Base-by-base conservation (phyloP, 108 stramenopile genomes). In the Stephanodiscus minutulus region DNA sequence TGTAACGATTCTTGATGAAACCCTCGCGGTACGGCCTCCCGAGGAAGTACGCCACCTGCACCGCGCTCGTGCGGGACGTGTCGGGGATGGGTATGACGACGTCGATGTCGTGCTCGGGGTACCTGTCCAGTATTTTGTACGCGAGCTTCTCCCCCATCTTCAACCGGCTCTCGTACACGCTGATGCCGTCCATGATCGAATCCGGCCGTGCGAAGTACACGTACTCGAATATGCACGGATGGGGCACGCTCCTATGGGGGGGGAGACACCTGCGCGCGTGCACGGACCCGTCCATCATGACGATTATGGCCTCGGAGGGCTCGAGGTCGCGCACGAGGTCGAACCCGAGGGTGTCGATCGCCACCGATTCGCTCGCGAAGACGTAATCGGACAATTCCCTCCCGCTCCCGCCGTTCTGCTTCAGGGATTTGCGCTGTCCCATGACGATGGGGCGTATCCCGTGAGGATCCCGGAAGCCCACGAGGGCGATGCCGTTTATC, bases 141-240 rank as follows among this genome's bases (percentile, higher is more conserved):
- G 99, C 99, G 44, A 99, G 87, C 78, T 94, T 95, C 71, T 90
- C 96, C 60, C 99, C 99, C 98, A 99, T 98, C 52, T 95, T 90
- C 41, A 98, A 87, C 20, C 98, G 86, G 27, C 97, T 86, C 75
- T 98, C 96, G 81, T 99, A 98, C 20, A 99, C 98, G 33, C 87
- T 87, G 13, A 97, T 89, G 18, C 97, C 97, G 77, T 99, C 97
- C 93, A 99, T 96, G 63, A 98, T 96, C 9, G 95, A 93, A 83
- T 99, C 99, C 6, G 99, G 99, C 17, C 99, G 88, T 15, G 99
- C 96, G 85, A 99, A 99, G 88, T 99, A 99, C 13, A 99, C 99
- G 77, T 98, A 98, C 87, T 99, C 99, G 78, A 99, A 99, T 49
- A 99, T 95, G 83, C 99, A 99, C 29, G 97, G 98, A 43, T 86